phyloP scores from a whole-genome alignment of 2,329 filamentous ascomycete species.

The Pseudodiploospora longispora region DNA sequence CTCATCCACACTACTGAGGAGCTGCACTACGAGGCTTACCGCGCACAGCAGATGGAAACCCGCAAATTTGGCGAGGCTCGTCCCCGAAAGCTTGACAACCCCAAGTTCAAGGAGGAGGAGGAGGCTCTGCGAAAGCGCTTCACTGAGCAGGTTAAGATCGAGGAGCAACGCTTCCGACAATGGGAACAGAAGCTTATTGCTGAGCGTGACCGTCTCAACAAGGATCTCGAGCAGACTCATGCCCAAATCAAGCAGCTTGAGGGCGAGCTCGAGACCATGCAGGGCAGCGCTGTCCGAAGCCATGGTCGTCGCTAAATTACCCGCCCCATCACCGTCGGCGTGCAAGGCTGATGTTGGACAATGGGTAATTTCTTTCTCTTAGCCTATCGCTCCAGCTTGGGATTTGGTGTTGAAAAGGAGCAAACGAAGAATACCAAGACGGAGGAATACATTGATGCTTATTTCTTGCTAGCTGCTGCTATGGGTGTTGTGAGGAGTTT shows the following conservation, averaged over 20 bases:
- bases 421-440: constrained; percentile 22
- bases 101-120: constrained; percentile 99
- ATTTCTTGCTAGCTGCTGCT: constrained; percentile 17
- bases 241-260: constrained; percentile 90
- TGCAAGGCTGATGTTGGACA: constrained; percentile 21
- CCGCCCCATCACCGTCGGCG: constrained; percentile 6
- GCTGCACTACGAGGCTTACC: constrained; percentile 98
- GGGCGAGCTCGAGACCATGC: constrained; percentile 85
- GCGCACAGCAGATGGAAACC: constrained; percentile 99
- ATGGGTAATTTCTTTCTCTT: constrained; percentile 12
- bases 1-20: constrained; percentile 99
- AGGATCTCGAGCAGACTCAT: constrained; percentile 97
- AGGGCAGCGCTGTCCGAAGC: constrained; percentile 82
- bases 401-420: constrained; percentile 28
- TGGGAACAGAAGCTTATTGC: constrained; percentile 99
- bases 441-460: constrained; percentile 22
- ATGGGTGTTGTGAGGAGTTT: constrained; percentile 2
- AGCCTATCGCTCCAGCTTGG: constrained; percentile 19
- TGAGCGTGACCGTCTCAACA: constrained; percentile 98
- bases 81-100: constrained; percentile 97
- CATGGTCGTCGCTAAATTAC: constrained; percentile 76
- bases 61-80: constrained; percentile 97
- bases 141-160: constrained; percentile 99
- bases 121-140: constrained; percentile 97
- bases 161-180: constrained; percentile 97